Conservation (phyloP, 2,329 filamentous ascomycete species). For the Paracoccidioides lutzii region DNA sequence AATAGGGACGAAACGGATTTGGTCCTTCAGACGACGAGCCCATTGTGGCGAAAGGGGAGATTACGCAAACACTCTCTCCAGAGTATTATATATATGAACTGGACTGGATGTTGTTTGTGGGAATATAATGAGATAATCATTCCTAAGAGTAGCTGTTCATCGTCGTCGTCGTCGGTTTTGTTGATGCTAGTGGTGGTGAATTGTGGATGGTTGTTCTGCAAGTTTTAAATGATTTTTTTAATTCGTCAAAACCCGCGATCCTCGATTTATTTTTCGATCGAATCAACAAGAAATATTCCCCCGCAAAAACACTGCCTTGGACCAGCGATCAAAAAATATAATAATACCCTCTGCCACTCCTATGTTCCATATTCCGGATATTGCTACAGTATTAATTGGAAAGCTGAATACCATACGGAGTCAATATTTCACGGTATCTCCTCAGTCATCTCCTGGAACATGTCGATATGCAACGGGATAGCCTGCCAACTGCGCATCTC, state of each 20-base stretch:
- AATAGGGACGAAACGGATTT: conserved; percentile 49
- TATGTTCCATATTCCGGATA: neutral
- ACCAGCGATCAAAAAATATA: neutral
- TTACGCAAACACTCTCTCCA: neutral
- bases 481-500: conserved; percentile 1
- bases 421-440: neutral
- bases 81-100: neutral
- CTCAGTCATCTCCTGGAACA: neutral
- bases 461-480: conserved; percentile 5
- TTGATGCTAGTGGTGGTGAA: neutral
- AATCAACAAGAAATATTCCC: too few relatives aligned
- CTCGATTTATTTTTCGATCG: too few relatives aligned
- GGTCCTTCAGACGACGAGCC: conserved; percentile 38
- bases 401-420: neutral
- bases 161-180: neutral
- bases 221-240: too few relatives aligned
- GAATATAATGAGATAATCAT: neutral
- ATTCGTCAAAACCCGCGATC: too few relatives aligned
- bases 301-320: too few relatives aligned
- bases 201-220: too few relatives aligned
- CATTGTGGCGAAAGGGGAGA: conserved; percentile 23
- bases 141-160: too few relatives aligned
- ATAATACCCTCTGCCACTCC: neutral
- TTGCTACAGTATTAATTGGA: neutral
- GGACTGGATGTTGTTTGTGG: neutral